These are phyloP conservation scores for Aspergillus hiratsukae DNA, from an alignment of 2,329 filamentous ascomycete species.

Conservation along the genomic window DNA sequence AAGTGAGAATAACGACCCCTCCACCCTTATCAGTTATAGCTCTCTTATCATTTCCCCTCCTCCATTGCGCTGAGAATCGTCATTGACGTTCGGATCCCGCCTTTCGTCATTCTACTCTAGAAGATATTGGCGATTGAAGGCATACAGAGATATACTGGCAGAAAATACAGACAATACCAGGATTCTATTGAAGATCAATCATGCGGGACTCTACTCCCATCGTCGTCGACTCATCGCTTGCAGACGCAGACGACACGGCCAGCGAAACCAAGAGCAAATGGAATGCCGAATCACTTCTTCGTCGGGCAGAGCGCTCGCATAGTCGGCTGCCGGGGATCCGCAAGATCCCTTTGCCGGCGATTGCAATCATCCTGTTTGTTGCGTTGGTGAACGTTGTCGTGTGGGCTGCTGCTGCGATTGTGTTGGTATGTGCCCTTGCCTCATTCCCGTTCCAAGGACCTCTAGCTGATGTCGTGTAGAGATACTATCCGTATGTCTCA, in stretches of 20 bases:
- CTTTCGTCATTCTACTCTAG: not conserved
- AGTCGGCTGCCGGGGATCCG: constrained; percentile 51
- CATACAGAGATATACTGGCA: not conserved
- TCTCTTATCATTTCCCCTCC: not conserved
- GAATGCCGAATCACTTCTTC: constrained; percentile 27
- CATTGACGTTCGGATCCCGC: not conserved
- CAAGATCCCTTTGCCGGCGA: constrained; percentile 52
- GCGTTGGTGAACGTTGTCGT: constrained; percentile 52
- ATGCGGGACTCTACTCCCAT: constrained; percentile 10
- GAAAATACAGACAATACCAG: not conserved
- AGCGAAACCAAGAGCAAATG: constrained; percentile 22
- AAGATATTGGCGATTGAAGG: not conserved
- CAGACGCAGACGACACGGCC: not conserved
- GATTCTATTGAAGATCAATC: not conserved
- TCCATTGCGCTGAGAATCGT: not conserved
- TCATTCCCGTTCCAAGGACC: no score
- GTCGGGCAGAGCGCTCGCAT: constrained; percentile 45
- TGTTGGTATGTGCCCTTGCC: constrained; percentile 43
- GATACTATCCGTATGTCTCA: constrained; percentile 30
- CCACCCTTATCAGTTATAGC: not conserved
- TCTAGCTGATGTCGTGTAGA: constrained; percentile 21
- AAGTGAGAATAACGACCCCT: not conserved
- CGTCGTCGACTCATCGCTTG: not conserved
- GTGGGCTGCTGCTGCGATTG: constrained; percentile 56
- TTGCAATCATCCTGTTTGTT: constrained; percentile 54